These are phyloP conservation scores for Kodamaea sagamina DNA, from an alignment of 805 yeast species.

Conservation along the genomic window DNA sequence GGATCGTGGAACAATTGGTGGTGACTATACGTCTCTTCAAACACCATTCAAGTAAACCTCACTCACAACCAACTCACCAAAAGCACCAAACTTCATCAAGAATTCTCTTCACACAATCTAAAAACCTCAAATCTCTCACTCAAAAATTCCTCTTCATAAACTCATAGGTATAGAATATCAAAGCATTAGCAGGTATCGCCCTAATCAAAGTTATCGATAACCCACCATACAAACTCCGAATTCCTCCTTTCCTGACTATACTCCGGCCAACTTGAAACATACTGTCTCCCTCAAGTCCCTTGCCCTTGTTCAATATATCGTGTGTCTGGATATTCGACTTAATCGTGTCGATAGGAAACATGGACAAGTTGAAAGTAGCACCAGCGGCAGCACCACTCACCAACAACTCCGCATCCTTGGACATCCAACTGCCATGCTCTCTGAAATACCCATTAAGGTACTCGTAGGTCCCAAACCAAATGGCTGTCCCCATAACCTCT, in stretches of 20 bases:
- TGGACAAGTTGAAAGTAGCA: conserved; percentile 70
- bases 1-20: too few relatives aligned
- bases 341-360: conserved; percentile 89
- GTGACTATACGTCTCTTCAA: too few relatives aligned
- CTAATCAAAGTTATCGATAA: conserved; percentile 77
- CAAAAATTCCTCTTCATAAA: conserved; percentile 40
- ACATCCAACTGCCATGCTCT: conserved; percentile 17
- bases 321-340: conserved; percentile 82
- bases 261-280: conserved; percentile 9
- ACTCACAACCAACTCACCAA: too few relatives aligned
- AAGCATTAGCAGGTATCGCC: conserved; percentile 88
- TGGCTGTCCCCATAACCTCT: conserved; percentile 87
- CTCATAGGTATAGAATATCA: conserved; percentile 81
- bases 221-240: conserved; percentile 78
- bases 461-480: conserved; percentile 94
- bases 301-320: conserved; percentile 25
- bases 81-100: too few relatives aligned
- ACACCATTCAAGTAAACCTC: too few relatives aligned
- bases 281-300: not conserved
- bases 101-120: too few relatives aligned
- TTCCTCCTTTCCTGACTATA: conserved; percentile 50
- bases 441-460: conserved; percentile 43
- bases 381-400: conserved; percentile 89
- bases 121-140: too few relatives aligned
- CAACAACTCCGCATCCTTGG: conserved; percentile 53